These are phyloP conservation scores for Pluteus cervinus DNA, from an alignment of 768 basidiomycete genomes.

Conservation along the genomic window DNA sequence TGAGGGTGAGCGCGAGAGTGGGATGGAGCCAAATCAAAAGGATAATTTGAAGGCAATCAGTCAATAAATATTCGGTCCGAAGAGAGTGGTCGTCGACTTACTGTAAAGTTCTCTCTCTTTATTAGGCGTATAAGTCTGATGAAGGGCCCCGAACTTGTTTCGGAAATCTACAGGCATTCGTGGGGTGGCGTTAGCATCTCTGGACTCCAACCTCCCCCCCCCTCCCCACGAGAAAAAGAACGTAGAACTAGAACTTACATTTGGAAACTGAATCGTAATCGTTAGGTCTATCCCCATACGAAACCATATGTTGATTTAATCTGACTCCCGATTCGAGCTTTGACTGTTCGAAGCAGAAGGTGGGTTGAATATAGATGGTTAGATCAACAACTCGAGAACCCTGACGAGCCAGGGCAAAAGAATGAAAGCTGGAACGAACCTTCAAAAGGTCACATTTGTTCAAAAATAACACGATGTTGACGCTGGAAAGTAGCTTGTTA, in stretches of 20 bases:
- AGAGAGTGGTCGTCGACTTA: conserved; percentile 26
- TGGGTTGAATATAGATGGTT: not conserved
- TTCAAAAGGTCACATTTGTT: conserved; percentile 78
- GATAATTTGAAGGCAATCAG: too few species aligned
- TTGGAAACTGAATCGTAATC: conserved; percentile 72
- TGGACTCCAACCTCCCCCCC: not conserved
- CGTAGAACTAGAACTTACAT: conserved; percentile 49
- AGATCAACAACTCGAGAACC: conserved; percentile 3
- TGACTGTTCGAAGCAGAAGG: conserved; percentile 30
- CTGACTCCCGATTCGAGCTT: conserved; percentile 76
- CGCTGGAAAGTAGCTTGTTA: conserved; percentile 65
- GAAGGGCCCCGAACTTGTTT: conserved; percentile 64
- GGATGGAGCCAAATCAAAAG: too few species aligned
- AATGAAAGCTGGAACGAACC: conserved; percentile 27
- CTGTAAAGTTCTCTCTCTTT: conserved; percentile 69
- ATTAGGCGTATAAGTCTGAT: conserved; percentile 63
- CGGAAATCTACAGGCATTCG: conserved; percentile 52
- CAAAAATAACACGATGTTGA: conserved; percentile 76
- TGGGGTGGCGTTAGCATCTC: conserved; percentile 3
- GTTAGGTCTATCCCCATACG: conserved; percentile 71
- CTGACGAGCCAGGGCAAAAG: conserved; percentile 4
- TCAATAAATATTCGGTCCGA: too few species aligned
- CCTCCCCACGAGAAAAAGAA: conserved; percentile 3
- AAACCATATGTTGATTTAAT: conserved; percentile 60
- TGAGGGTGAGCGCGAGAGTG: too few species aligned